These are phyloP conservation scores for Mucor indicus DNA, from an alignment of 371 early-diverging fungal genomes.

Conservation along the genomic window DNA sequence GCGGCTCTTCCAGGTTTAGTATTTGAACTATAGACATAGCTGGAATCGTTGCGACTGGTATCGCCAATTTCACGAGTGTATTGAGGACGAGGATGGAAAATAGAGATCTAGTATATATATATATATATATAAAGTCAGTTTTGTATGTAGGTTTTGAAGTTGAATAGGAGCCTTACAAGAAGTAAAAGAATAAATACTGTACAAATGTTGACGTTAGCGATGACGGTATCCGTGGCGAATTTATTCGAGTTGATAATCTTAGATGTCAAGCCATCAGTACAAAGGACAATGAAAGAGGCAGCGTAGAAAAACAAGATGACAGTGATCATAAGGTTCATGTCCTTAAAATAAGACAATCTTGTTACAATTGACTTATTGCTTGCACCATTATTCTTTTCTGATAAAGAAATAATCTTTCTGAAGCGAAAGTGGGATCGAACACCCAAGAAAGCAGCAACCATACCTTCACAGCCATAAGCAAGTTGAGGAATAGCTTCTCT, in stretches of 20 bases:
- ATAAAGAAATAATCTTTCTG: conserved; percentile 18
- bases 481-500: conserved; percentile 37
- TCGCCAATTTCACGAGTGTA: conserved; percentile 4
- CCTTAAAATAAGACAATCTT: conserved; percentile 36
- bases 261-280: conserved; percentile 38
- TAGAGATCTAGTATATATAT: conserved; percentile 24
- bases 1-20: background rate
- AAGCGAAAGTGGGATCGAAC: conserved; percentile 37
- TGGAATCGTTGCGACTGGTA: conserved; percentile 4
- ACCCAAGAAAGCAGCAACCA: conserved; percentile 25
- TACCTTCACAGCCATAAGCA: conserved; percentile 32
- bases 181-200: conserved; percentile 20
- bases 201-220: conserved; percentile 34
- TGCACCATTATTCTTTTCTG: conserved; percentile 8
- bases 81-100: conserved; percentile 43
- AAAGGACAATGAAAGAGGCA: conserved; percentile 38
- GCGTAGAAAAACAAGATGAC: conserved; percentile 22
- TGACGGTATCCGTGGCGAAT: conserved; percentile 42
- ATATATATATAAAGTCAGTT: background rate
- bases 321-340: conserved; percentile 41
- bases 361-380: conserved; percentile 7
- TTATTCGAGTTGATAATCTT: conserved; percentile 35
- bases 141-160: background rate
- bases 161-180: conserved; percentile 21
- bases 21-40: background rate